Evolutionary conservation across 2,329 filamentous ascomycete genomes (phyloP), one percentile per base, ranked within the genome.

Genomic region (Ambrosiella beaveri): DNA sequence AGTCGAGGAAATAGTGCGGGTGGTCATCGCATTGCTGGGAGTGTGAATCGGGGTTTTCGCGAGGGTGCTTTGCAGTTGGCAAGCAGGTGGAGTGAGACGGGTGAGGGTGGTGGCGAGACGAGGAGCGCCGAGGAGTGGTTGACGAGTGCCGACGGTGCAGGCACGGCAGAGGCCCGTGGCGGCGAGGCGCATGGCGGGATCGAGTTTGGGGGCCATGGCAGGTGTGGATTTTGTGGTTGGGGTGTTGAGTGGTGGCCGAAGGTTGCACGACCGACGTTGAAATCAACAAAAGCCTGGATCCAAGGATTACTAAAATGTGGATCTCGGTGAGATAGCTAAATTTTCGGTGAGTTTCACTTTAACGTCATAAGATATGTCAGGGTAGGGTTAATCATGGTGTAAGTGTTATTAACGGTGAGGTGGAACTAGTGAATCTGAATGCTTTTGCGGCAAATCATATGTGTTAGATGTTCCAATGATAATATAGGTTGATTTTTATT

Each of bases 151-250:
- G 38, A 44, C 35, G 15, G 54, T 41, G 56, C 58, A 61, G 49
- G 17, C 54, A 7, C 59, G 62, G 27, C 54, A 59, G 37, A 61
- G 19, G 7, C 60, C 54, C 11, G 62, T 59, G 17, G 59, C 56
- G 27, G 60, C 62, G 13, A 62, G 59, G 54, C 62, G 61, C 56
- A 61, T 57, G 56, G 62, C 60, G 40, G 60, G 59, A 39, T 62
- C 58, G 38, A 62, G 47, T 52, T 59, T 58, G 9, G 60, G 58
- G 36, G 58, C 55, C 62, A 62, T 62, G 50, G 52, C 27, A 39
- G 35, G 37, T 38, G 38, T 36, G 7, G 47, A n/a, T 12, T 27
- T 19, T 13, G 37, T 1, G 47, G 15, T 15, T n/a, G 49, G 27
- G 7, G 49, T 19, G 35, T 13, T 36, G 7, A 27, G n/a, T 52